Conservation (phyloP, 106 monocot genomes). For the Dactylorhiza incarnata region DNA sequence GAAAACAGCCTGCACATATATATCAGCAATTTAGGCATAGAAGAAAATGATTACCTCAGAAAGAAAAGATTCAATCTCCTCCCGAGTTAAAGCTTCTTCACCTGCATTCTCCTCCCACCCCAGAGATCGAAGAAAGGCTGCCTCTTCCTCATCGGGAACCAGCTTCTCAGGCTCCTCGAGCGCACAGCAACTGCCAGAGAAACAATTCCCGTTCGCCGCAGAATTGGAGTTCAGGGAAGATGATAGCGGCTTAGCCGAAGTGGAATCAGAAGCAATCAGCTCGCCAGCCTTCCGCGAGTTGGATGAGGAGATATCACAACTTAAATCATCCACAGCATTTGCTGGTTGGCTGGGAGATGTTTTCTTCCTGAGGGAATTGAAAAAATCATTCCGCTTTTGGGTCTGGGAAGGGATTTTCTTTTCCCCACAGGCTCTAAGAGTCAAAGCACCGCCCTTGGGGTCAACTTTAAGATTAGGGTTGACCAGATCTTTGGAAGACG, state of each 20-base stretch:
- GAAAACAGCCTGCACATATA: not conserved
- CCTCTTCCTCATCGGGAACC: conserved; percentile 29
- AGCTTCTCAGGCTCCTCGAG: conserved; percentile 10
- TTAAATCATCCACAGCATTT: not conserved
- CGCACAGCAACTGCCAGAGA: not conserved
- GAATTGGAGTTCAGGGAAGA: not conserved
- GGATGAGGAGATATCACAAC: not conserved
- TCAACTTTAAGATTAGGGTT: conserved; percentile 22
- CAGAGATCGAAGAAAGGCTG: conserved; percentile 22
- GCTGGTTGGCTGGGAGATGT: conserved; percentile 5
- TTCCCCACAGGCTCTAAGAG: conserved; percentile 19
- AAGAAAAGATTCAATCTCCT: conserved; percentile 23
- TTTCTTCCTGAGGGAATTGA: conserved; percentile 50
- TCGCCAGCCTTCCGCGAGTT: not conserved
- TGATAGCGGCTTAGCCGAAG: not conserved
- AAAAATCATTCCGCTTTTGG: conserved; percentile 54
- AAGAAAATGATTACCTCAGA: conserved; percentile 8
- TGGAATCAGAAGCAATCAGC: not conserved
- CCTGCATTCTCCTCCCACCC: conserved; percentile 22
- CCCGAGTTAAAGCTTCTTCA: conserved; percentile 15
- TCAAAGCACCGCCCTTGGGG: conserved; percentile 9
- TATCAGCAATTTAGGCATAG: not conserved
- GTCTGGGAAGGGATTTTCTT: conserved; percentile 25
- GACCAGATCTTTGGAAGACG: conserved; percentile 14
- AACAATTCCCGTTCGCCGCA: conserved; percentile 17